These are phyloP conservation scores for Ceratocystis papillata DNA, from an alignment of 2,329 filamentous ascomycete species.

Conservation along the genomic window DNA sequence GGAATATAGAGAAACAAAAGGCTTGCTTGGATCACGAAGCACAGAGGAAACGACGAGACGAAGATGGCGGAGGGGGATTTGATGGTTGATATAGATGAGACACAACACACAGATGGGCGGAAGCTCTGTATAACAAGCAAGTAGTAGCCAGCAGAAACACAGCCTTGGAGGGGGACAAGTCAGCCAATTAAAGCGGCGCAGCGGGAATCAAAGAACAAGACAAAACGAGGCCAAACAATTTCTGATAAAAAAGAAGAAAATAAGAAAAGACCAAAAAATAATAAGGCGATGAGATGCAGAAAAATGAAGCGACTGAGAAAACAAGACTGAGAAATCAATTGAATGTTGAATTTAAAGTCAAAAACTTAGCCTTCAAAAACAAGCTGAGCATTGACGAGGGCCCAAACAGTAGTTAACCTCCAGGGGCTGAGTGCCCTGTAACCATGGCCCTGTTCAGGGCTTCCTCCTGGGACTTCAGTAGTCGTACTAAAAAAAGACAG, in stretches of 20 bases:
- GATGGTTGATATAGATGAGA: background rate
- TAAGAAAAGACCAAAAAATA: background rate
- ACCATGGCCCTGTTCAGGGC: background rate
- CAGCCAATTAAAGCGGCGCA: background rate
- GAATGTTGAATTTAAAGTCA: too few species aligned
- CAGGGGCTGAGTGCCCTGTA: slow-evolving; percentile 8
- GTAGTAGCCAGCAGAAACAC: background rate
- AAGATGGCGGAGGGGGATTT: background rate
- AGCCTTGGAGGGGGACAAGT: slow-evolving; percentile 2
- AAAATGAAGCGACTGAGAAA: background rate
- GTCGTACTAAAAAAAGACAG: slow-evolving; percentile 7
- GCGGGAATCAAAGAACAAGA: background rate
- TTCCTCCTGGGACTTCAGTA: background rate
- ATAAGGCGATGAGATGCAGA: background rate
- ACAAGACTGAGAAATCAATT: too few species aligned
- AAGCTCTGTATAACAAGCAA: background rate
- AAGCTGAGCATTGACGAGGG: background rate
- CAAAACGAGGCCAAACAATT: background rate
- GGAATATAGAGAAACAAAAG: too few species aligned
- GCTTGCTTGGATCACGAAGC: background rate
- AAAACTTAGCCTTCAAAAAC: background rate
- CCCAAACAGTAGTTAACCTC: background rate
- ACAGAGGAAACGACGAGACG: background rate
- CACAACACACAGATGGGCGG: background rate
- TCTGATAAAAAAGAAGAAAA: background rate